phyloP scores from a whole-genome alignment of 2,329 filamentous ascomycete genomes.

The Aspergillus flavus region DNA sequence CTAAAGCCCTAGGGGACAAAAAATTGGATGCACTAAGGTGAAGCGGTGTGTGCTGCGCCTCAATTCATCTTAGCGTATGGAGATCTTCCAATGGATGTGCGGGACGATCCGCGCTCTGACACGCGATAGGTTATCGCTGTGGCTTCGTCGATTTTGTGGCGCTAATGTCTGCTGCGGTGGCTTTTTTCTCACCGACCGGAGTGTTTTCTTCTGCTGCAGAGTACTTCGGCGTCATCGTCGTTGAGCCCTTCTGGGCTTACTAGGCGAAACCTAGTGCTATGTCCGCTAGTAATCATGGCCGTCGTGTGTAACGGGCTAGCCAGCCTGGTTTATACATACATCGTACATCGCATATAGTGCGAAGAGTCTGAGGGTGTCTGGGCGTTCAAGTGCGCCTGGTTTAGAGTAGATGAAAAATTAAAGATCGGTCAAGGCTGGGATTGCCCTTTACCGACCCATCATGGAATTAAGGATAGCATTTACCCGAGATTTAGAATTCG shows the following conservation, averaged over 20 bases:
- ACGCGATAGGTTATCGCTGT: conserved; percentile 23
- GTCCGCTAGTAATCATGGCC: no score
- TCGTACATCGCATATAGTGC: no score
- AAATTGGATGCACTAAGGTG: background rate
- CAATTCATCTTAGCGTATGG: conserved; percentile 12
- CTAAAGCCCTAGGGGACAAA: background rate
- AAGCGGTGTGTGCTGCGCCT: conserved; percentile 28
- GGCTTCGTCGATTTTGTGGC: conserved; percentile 25
- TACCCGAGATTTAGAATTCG: background rate
- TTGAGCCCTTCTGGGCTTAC: no score
- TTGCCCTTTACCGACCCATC: background rate
- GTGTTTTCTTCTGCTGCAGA: no score
- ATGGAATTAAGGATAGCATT: background rate
- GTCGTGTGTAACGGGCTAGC: no score
- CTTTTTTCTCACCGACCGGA: conserved; percentile 23
- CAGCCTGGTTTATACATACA: no score
- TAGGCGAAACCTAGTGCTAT: no score
- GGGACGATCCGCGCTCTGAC: conserved; percentile 20
- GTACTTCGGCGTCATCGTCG: no score
- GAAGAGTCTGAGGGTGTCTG: background rate
- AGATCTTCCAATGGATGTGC: conserved; percentile 22
- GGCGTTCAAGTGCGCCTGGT: background rate
- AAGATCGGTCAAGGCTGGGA: background rate
- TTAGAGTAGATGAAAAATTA: background rate
- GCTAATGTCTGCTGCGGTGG: conserved; percentile 9